phyloP scores from a whole-genome alignment of 1,284 basidiomycete genomes.

The Hortiboletus rubellus region DNA sequence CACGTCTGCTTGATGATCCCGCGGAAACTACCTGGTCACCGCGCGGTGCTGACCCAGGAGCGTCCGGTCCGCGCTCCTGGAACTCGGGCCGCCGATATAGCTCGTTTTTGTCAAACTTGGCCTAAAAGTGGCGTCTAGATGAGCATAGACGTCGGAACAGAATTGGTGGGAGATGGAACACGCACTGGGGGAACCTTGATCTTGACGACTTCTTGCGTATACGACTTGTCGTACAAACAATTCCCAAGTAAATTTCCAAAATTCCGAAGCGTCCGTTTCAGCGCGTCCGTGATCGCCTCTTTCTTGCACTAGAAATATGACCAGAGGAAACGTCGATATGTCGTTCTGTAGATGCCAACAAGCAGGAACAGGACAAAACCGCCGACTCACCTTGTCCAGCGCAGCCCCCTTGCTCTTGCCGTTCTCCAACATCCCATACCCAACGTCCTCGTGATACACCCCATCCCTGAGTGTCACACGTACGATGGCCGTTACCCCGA shows the following conservation, averaged over 20 bases:
- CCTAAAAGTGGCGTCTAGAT: constrained; percentile 40
- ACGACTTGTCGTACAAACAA: constrained; percentile 93
- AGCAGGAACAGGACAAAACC: not conserved
- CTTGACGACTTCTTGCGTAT: constrained; percentile 81
- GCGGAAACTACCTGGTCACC: not conserved
- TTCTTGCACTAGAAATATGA: constrained; percentile 79
- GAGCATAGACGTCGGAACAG: not conserved
- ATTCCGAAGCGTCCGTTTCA: constrained; percentile 88
- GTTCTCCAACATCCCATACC: constrained; percentile 89
- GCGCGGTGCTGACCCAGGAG: not conserved
- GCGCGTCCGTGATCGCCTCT: constrained; percentile 93
- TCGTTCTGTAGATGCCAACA: not conserved
- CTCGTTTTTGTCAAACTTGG: constrained; percentile 73
- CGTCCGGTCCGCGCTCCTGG: constrained; percentile 40
- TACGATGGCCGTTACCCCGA: constrained; percentile 85
- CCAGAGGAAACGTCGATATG: not conserved
- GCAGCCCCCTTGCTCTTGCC: constrained; percentile 81
- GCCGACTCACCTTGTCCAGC: constrained; percentile 78
- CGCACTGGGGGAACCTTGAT: constrained; percentile 80
- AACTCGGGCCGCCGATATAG: constrained; percentile 82
- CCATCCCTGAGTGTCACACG: constrained; percentile 89
- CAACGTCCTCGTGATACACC: constrained; percentile 89
- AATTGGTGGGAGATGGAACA: constrained; percentile 14
- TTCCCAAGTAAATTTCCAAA: constrained; percentile 96
- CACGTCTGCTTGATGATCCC: not conserved